These are phyloP conservation scores for Solanum phureja DNA, from an alignment of 257 asterid species.

Conservation along the genomic window DNA sequence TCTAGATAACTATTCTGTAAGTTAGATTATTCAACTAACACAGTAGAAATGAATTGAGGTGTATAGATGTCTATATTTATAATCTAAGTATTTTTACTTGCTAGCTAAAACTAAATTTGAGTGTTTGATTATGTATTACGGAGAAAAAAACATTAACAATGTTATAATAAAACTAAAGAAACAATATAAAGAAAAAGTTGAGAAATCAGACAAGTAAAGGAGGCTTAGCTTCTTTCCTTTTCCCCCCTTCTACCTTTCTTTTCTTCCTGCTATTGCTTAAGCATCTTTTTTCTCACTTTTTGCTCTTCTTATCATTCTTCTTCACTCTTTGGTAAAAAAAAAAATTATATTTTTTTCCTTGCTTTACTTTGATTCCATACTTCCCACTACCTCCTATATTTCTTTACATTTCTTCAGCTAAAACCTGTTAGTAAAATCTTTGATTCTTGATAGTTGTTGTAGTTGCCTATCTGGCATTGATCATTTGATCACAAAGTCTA, in stretches of 20 bases:
- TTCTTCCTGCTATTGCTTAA: constrained; percentile 52
- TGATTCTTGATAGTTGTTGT: constrained; percentile 22
- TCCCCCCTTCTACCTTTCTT: constrained; percentile 26
- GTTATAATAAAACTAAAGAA: background rate
- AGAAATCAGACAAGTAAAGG: constrained; percentile 31
- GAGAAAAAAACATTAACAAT: background rate
- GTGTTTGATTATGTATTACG: too few relatives aligned
- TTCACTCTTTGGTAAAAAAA: constrained; percentile 23
- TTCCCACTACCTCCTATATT: constrained; percentile 14
- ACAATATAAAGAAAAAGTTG: constrained; percentile 8
- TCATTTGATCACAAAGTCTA: constrained; percentile 28
- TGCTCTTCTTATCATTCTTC: constrained; percentile 6
- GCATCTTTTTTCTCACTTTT: constrained; percentile 55
- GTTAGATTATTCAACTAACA: too few relatives aligned
- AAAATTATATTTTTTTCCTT: constrained; percentile 6
- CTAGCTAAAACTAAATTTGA: background rate
- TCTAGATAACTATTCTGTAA: background rate
- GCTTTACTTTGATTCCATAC: constrained; percentile 25
- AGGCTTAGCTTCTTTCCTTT: constrained; percentile 24
- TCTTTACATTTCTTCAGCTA: constrained; percentile 35
- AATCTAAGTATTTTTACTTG: background rate
- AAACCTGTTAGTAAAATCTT: constrained; percentile 15
- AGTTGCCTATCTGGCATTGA: constrained; percentile 29
- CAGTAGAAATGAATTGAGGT: background rate
- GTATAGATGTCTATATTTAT: background rate